These are phyloP conservation scores for Euryodendron excelsum DNA, from an alignment of 148 eudicot species.

Conservation along the genomic window DNA sequence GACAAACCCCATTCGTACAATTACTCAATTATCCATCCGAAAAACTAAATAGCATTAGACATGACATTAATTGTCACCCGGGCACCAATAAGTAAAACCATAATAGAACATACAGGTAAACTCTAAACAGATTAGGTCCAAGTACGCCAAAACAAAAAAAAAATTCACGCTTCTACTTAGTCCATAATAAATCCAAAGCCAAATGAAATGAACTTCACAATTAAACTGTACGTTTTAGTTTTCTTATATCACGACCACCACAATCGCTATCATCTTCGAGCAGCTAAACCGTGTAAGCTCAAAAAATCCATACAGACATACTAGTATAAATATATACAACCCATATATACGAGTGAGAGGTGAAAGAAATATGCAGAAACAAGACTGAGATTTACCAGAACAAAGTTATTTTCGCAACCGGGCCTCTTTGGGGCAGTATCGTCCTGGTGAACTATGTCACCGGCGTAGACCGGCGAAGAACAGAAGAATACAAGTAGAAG, in stretches of 20 bases:
- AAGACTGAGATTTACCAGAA: constrained; percentile 48
- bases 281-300: neutral
- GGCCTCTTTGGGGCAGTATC: constrained; percentile 72
- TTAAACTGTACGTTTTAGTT: neutral
- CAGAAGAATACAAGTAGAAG: constrained; percentile 18
- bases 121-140: too few relatives aligned
- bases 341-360: neutral
- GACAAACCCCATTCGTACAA: neutral
- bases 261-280: neutral
- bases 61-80: neutral
- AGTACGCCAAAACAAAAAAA: too few relatives aligned
- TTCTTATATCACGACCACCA: neutral
- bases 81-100: neutral
- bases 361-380: neutral
- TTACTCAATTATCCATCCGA: neutral
- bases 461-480: constrained; percentile 44
- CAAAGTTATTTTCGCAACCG: constrained; percentile 87
- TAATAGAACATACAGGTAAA: too few relatives aligned
- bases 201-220: neutral
- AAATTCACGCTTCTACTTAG: neutral
- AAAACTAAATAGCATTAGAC: neutral
- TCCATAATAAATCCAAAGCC: too few relatives aligned
- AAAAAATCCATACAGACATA: neutral
- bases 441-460: constrained; percentile 91
- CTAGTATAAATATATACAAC: too few relatives aligned